Conservation (phyloP, 139 green algal genomes). For the Ettlia oleoabundans region DNA sequence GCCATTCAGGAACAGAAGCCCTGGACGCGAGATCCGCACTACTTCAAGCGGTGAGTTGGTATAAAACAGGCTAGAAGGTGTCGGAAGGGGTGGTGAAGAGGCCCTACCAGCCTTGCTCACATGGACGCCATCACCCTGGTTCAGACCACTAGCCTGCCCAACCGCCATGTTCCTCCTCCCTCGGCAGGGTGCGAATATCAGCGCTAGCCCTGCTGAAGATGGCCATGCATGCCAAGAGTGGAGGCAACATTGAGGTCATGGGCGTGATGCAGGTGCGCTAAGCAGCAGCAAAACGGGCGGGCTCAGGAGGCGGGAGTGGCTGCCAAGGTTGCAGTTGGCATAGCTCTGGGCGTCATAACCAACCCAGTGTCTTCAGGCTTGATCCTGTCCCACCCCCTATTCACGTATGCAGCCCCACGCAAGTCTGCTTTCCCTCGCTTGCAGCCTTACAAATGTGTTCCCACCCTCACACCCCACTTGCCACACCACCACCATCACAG, state of each 20-base stretch:
- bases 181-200: conserved; percentile 88
- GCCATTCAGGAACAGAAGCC: conserved; percentile 76
- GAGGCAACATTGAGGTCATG: conserved; percentile 97
- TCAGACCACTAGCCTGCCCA: neutral
- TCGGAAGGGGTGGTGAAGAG: too few species aligned
- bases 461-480: too few species aligned
- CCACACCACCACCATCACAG: too few species aligned
- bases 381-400: neutral
- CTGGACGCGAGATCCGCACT: conserved; percentile 88
- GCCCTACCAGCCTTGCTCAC: neutral
- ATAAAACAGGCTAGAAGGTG: too few species aligned
- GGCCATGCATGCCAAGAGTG: conserved; percentile 93
- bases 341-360: too few species aligned
- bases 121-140: neutral
- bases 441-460: too few species aligned
- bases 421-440: too few species aligned
- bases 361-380: too few species aligned
- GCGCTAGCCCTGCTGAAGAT: conserved; percentile 98
- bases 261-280: conserved; percentile 79
- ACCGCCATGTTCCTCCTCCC: neutral
- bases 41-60: conserved; percentile 89
- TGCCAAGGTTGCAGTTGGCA: neutral
- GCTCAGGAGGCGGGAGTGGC: too few species aligned
- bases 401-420: too few species aligned
- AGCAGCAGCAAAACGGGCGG: too few species aligned